phyloP scores from a whole-genome alignment of 768 basidiomycete genomes.

The Auriscalpium microsporum region DNA sequence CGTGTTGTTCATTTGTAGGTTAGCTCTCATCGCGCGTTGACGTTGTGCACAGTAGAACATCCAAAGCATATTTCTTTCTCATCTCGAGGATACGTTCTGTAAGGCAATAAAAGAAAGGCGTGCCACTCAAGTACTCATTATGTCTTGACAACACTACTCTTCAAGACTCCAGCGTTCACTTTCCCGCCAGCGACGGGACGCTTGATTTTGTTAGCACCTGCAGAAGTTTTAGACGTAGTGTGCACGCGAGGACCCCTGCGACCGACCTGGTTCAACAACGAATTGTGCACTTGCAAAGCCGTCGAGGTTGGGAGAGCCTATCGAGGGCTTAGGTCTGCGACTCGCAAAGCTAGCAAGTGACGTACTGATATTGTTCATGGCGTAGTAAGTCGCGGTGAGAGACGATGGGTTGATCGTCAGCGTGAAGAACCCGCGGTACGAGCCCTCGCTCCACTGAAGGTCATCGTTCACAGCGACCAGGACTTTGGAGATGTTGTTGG shows the following conservation, averaged over 20 bases:
- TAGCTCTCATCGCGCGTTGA: background rate
- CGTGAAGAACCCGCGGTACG: slow-evolving; percentile 52
- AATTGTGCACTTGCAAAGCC: slow-evolving; percentile 37
- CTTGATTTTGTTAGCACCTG: slow-evolving; percentile 36
- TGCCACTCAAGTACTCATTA: too few species aligned
- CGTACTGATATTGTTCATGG: slow-evolving; percentile 41
- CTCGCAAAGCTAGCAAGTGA: slow-evolving; percentile 1
- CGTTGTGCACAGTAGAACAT: too few species aligned
- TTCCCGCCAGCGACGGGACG: slow-evolving; percentile 43
- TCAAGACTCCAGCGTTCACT: slow-evolving; percentile 37
- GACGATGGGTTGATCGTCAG: slow-evolving; percentile 37
- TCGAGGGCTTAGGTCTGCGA: background rate
- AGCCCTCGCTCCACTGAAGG: slow-evolving; percentile 54
- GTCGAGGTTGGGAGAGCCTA: slow-evolving; percentile 36
- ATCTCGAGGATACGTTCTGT: too few species aligned
- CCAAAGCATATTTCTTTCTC: too few species aligned
- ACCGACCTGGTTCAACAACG: slow-evolving; percentile 24
- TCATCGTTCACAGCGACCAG: slow-evolving; percentile 37
- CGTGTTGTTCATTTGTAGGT: background rate
- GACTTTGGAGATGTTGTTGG: slow-evolving; percentile 29
- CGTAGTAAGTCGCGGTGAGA: slow-evolving; percentile 45
- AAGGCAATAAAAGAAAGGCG: too few species aligned
- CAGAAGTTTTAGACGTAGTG: slow-evolving; percentile 3
- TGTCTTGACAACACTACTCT: slow-evolving; percentile 15
- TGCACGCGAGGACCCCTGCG: background rate